Percentiles rank a stretch among this genome's conserved stretches.
phyloP scores from a whole-genome alignment of 2,329 filamentous ascomycete genomes.

The Didymella lethalis region DNA sequence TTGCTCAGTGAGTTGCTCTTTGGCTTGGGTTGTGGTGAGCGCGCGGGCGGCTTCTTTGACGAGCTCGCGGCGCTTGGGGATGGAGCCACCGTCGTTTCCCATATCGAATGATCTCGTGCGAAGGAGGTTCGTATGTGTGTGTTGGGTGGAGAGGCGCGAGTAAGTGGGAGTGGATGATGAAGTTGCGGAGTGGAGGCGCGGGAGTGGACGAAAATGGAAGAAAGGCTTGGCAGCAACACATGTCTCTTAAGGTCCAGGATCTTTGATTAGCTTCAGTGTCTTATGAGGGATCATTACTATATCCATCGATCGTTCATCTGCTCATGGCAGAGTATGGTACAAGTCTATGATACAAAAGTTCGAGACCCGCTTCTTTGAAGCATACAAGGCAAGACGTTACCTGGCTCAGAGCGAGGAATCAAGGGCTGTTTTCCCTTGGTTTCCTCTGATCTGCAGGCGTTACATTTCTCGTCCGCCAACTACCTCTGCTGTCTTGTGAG shows the following conservation, averaged over 20 bases:
- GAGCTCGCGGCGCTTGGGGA: conserved; percentile 93
- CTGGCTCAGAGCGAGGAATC: neutral
- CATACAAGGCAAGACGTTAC: neutral
- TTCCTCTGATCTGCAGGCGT: conserved; percentile 28
- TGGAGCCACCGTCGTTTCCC: conserved; percentile 97
- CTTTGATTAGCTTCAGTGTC: too few relatives aligned
- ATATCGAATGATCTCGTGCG: conserved; percentile 58
- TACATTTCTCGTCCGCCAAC: conserved; percentile 28
- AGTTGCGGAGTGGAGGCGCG: conserved; percentile 32
- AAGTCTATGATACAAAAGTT: conserved; percentile 9
- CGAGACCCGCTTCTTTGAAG: neutral
- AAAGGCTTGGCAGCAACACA: conserved; percentile 5
- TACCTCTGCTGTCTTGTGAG: conserved; percentile 3
- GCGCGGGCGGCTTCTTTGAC: conserved; percentile 90
- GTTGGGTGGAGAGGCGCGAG: conserved; percentile 8
- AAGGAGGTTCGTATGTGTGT: conserved; percentile 3
- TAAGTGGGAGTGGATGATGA: conserved; percentile 5
- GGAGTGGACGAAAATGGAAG: conserved; percentile 26
- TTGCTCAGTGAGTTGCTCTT: conserved; percentile 85
- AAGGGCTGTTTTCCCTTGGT: conserved; percentile 16
- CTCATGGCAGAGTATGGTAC: conserved; percentile 16
- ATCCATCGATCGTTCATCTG: conserved; percentile 7
- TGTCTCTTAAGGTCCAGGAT: neutral
- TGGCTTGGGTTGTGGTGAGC: conserved; percentile 83
- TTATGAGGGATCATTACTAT: neutral